Evolutionary conservation across 2,329 filamentous ascomycete species (phyloP), one percentile per base, ranked within the genome.

Genomic region (Juglanconis oblonga): DNA sequence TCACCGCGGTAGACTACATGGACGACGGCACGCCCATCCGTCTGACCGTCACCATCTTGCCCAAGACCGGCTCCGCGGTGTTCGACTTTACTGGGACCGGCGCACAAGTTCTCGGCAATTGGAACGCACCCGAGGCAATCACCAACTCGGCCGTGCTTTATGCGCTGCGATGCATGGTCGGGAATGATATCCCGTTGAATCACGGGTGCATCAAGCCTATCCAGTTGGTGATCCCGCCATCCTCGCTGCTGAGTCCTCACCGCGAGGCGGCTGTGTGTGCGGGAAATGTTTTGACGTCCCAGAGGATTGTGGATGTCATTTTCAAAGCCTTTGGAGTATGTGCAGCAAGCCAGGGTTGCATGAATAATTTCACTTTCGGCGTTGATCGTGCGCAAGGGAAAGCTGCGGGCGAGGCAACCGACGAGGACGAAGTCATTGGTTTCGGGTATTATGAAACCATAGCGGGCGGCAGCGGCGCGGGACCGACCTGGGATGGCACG

Each of bases 211-310:
- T 75, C 4, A 49, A 62, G 0, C 73, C 73, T 0, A 68, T 72
- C 6, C 66, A 69, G 7, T 68, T 75, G 14, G 58, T 60, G 3
- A 65, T 71, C 0, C 73, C 73, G 6, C 57, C 62, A n/a, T 67
- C 70, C 1, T 67, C 65, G 0, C 60, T 74, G 14, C 66, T 75
- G 1, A 72, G 71, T 36, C 73, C 73, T 1, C 64, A 35, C 32
- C 32, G 32, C 47, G 10, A 45, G 14, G 58, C 65, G 0, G 64
- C 72, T 0, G 52, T 61, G 31, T 73, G 68, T 2, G 72, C 66
- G 88, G 91, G 0, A 57, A 71, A 61, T 53, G 47, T 51, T 4
- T 29, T 61, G 2, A 70, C 69, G 5, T 70, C 67, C 13, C 70
- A 72, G 55, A 64, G 70, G 8, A 67, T 72, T 2, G 67, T 70